Base-by-base conservation (phyloP, 148 eudicot genomes). In the Chenopodium quinoa region DNA sequence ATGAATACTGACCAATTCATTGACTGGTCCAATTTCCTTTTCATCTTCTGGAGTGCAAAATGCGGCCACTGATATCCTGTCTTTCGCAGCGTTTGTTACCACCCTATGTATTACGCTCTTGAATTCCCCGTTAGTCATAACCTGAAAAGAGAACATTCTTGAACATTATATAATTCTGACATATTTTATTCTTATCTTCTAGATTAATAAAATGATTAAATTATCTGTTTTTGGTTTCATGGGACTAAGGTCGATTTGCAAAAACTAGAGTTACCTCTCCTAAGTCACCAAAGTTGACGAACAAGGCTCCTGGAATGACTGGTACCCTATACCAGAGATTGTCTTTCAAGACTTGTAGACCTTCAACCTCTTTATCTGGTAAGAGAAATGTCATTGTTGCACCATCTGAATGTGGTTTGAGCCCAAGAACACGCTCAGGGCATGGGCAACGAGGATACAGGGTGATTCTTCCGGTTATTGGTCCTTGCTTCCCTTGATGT, bases 381-480 rank as follows among this genome's bases (percentile, higher is more conserved):
- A 87, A 75, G 5, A 85, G 78, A 52, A 83, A 23, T 0, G 86
- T 76, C 31, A 87, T 20, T 9, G 78, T 83, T 3, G 77, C 23
- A 25, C 90, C 91, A 85, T 91, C 92, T 0, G 91, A 82, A 78
- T 91, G 94, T 20, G 92, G 86, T 70, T 84, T 88, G 34, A 89
- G n/a, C 2, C 94, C 94, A 0, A 86, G 84, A 22, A 86, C 88
- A 2, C 5, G 75, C 7, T 91, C 91, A 4, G 91, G 91, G 46
- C 77, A 54, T 12, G 85, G 84, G 71, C 94, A 91, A 22, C 75
- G 87, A 40, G 92, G 91, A 73, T 91, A 91, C 72, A 79, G 82
- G 65, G 78, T 83, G 47, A 90, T 85, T 50, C 90, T 78, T 25
- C 87, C 88, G 10, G 79, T 82, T 20, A 85, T 62, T 9, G 69